Evolutionary conservation across 768 basidiomycete genomes (phyloP), one percentile per base, ranked within the genome.

Genomic region (Suillus sp.): DNA sequence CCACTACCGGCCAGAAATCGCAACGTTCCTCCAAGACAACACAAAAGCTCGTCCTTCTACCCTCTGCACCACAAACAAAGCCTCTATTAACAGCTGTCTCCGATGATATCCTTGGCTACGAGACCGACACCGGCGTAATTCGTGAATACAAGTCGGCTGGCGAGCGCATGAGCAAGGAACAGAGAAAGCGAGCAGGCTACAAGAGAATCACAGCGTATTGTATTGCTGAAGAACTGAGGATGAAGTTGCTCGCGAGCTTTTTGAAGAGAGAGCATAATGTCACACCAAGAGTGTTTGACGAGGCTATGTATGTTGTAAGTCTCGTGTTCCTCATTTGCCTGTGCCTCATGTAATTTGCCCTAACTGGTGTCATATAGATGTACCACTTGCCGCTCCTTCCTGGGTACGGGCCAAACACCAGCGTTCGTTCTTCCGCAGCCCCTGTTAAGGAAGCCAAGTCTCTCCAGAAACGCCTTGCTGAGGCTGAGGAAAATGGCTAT

Each of bases 241-340:
- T 92, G 85, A 95, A 93, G 74, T 77, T 91, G 0, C 77, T 97
- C 25, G 87, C 90, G 13, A 87, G 89, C 2, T 96, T 95, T 71
- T 72, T 97, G 72, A 96, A 96, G 76, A 81, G 96, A 59, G 96
- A 98, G 71, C 96, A 98, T 73, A 96, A 95, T 61, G 95, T 96
- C 13, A 81, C 78, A 11, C 93, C 89, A 1, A 81, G 96, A 64
- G 84, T 93, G 0, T 98, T 93, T 67, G 96, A 97, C 73, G 96
- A 98, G 77, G 95, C 95, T 0, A 76, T 96, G 64, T 97, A 97
- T 79, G 91, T 88, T 62, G 95, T 96, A 65, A 78, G 92, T 83
- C 16, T 13, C 7, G 18, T 54, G 32, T 48, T 66, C 6, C 38
- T 53, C 35, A 22, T 30, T 37, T 30, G 6, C 43, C 4, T 42